Conservation (phyloP, 1,284 basidiomycete genomes). For the Filobasidium uniguttulatum region DNA sequence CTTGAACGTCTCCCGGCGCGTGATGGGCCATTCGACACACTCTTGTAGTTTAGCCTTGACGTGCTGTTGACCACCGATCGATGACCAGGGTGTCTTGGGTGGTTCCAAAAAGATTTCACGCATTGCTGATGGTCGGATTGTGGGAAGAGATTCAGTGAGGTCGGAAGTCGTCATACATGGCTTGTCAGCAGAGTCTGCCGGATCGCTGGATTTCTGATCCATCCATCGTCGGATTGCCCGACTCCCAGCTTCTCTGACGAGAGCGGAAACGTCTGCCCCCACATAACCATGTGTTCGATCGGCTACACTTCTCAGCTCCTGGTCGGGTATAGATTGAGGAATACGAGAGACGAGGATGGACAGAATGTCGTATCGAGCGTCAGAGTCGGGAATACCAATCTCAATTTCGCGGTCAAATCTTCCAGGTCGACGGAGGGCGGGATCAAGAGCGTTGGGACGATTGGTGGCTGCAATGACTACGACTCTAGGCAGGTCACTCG, state of each 20-base stretch:
- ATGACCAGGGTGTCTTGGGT: constrained; percentile 66
- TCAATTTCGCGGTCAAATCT: constrained; percentile 95
- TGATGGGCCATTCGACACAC: constrained; percentile 87
- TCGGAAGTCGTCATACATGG: constrained; percentile 50
- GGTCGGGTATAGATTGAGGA: constrained; percentile 54
- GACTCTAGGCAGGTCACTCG: constrained; percentile 44
- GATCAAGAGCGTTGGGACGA: constrained; percentile 92
- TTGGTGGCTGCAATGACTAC: constrained; percentile 97
- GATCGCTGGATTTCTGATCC: constrained; percentile 17
- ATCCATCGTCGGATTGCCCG: constrained; percentile 75
- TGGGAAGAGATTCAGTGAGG: constrained; percentile 55
- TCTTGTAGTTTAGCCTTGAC: constrained; percentile 74
- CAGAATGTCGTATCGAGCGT: constrained; percentile 69
- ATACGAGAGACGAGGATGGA: constrained; percentile 64
- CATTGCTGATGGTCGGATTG: constrained; percentile 83
- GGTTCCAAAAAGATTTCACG: constrained; percentile 82
- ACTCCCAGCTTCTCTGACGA: constrained; percentile 87
- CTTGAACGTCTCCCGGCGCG: constrained; percentile 69
- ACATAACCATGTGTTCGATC: constrained; percentile 87
- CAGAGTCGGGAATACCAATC: constrained; percentile 81
- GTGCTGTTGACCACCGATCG: constrained; percentile 72
- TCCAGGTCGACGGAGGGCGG: constrained; percentile 82
- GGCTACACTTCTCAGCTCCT: constrained; percentile 55
- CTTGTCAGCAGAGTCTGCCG: constrained; percentile 18
- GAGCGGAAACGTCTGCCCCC: constrained; percentile 83